A percentile compares a stretch with the other conserved stretches of the same genome.
Conservation (phyloP, 1,284 basidiomycete genomes). For the Ceraceosorus bombacis region DNA sequence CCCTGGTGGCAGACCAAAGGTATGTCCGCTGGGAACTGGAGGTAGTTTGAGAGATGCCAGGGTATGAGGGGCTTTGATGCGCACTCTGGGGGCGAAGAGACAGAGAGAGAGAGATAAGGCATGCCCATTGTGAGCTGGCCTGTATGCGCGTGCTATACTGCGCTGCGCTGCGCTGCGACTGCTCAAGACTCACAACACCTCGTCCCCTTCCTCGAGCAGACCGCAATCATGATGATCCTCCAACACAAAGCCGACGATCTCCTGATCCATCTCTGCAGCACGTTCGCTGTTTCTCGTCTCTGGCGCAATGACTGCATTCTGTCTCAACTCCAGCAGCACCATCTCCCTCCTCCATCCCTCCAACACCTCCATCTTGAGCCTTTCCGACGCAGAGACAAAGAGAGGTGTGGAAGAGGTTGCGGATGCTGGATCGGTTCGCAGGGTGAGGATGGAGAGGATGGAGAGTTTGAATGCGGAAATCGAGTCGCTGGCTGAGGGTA, state of each 20-base stretch:
- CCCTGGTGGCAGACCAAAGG: conserved; percentile 5
- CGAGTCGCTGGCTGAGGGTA: conserved; percentile 26
- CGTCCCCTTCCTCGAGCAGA: conserved; percentile 43
- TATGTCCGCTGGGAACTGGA: conserved; percentile 1
- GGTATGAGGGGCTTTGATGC: conserved; percentile 6
- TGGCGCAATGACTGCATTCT: conserved; percentile 30
- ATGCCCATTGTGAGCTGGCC: too few relatives aligned
- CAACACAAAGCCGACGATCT: conserved; percentile 33
- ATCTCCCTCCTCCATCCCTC: conserved; percentile 44
- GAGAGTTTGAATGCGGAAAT: conserved; percentile 36
- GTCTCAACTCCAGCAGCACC: conserved; percentile 42
- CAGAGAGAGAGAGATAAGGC: too few relatives aligned
- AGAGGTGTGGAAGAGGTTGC: conserved; percentile 16
- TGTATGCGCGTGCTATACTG: too few relatives aligned
- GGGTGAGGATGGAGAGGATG: conserved; percentile 38
- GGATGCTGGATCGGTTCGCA: conserved; percentile 22
- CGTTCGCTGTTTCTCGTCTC: conserved; percentile 11
- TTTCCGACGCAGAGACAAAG: conserved; percentile 21
- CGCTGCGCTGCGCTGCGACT: too few relatives aligned
- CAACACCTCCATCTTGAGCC: conserved; percentile 42
- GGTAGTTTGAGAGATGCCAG: conserved; percentile 7
- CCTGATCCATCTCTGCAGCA: conserved; percentile 4
- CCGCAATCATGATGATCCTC: conserved; percentile 44
- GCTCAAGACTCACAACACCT: conserved; percentile 26
- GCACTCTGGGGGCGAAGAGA: conserved; percentile 3